Evolutionary conservation across 2,329 filamentous ascomycete species (phyloP).

Genomic region (Rhynchosporium secalis): DNA sequence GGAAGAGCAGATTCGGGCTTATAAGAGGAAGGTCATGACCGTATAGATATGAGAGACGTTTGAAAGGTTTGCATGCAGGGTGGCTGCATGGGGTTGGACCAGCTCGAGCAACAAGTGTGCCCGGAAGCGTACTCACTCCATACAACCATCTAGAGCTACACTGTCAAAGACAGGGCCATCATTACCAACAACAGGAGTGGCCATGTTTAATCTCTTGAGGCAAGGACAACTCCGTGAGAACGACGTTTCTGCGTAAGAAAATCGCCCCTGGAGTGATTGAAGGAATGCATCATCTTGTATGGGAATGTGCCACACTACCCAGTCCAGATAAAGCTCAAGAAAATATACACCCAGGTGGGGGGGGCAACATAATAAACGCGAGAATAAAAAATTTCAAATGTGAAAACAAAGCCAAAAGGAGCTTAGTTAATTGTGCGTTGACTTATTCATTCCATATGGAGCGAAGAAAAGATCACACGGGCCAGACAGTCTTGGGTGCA

Average conservation of each 20-base stretch:
- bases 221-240: conserved; percentile 30
- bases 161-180: conserved; percentile 27
- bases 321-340: conserved; percentile 16
- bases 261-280: conserved; percentile 26
- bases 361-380: conserved; percentile 1
- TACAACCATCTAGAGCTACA: conserved; percentile 24
- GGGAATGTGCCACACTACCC: conserved; percentile 32
- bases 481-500: conserved; percentile 15
- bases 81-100: conserved; percentile 28
- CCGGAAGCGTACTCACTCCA: conserved; percentile 22
- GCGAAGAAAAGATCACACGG: conserved; percentile 10
- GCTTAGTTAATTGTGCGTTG: background rate
- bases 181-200: conserved; percentile 26
- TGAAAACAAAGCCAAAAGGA: conserved; percentile 2
- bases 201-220: conserved; percentile 28
- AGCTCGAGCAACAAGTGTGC: conserved; percentile 20
- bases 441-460: background rate
- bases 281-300: conserved; percentile 38
- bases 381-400: conserved; percentile 11
- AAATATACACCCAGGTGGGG: conserved; percentile 15
- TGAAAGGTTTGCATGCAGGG: conserved; percentile 31
- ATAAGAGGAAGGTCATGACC: conserved; percentile 32
- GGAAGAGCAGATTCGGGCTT: conserved; percentile 36
- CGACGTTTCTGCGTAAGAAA: conserved; percentile 18
- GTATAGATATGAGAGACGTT: conserved; percentile 13